Evolutionary conservation across 768 basidiomycete genomes (phyloP), one percentile per base, ranked within the genome.

Genomic region (Bullera alba): DNA sequence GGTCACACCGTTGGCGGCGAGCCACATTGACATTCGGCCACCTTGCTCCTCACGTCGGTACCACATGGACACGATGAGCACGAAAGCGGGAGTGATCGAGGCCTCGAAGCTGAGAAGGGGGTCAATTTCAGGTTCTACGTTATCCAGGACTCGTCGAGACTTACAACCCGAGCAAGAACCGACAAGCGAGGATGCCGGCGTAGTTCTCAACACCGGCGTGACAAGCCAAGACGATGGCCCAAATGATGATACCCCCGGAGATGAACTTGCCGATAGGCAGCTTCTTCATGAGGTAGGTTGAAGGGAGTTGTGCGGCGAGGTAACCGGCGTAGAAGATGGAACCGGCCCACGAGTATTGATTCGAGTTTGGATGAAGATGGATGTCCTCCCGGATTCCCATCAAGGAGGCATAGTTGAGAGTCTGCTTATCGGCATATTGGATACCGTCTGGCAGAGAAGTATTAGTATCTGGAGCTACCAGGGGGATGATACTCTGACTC

Each of bases 1-100:
- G 10, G 56, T 56, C 29, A 58, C 32, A 30, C 37, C 36, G 45
- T 29, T 50, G 4, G 53, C 41, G 15, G 42, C 23, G n/a, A 55
- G 51, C 50, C 51, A 62, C 17, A 51, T 32, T 7, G 49, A 42
- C 5, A 42, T 58, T 1, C 60, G 53, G 30, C 48, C 51, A 2
- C 50, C 47, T 42, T 62, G 60, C 38, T 62, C 60, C 14, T 53
- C 17, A 19, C 57, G 48, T 30, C 49, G 29, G 42, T 48, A 58
- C 57, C 57, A 58, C 30, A 58, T 30, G 36, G 51, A 48, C 12
- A 75, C 77, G 35, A 78, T 34, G 5, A 38, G 28, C 35, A 79
- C 76, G 59, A 78, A 78, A 43, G 73, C 73, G 14, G 76, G 77
- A 30, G 76, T 75, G 25, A 79, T 75, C 1, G 76, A 75, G 25